phyloP scores from a whole-genome alignment of 2,329 filamentous ascomycete species.

The Pseudogymnoascus sp. region DNA sequence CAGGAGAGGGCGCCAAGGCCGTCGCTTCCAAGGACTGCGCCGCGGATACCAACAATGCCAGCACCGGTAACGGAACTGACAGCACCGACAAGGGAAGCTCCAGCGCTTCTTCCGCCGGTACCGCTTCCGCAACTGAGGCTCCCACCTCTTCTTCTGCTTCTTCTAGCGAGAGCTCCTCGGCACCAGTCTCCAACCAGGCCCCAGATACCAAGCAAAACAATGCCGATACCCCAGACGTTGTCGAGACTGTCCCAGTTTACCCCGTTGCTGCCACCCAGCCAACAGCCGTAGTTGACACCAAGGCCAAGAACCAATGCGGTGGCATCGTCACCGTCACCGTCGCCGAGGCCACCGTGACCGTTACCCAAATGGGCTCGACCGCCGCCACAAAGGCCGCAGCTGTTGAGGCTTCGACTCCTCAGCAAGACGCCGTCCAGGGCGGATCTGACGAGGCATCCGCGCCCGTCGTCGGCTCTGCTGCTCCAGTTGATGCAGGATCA shows the following conservation, averaged over 20 bases:
- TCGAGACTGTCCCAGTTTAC: neutral
- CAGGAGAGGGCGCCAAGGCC: constrained; percentile 36
- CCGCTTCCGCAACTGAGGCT: neutral
- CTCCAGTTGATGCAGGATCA: neutral
- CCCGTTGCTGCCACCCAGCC: neutral
- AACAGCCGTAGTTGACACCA: neutral
- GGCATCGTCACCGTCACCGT: neutral
- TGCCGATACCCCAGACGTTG: neutral
- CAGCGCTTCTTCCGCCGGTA: neutral
- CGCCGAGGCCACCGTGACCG: neutral
- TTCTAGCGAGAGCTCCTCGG: neutral
- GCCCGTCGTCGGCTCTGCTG: neutral
- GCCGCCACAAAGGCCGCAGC: neutral
- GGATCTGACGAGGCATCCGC: neutral
- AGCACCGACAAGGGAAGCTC: neutral
- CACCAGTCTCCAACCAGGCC: neutral
- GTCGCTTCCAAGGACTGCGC: constrained; percentile 37
- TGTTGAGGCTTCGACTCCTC: neutral
- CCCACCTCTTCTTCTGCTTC: neutral
- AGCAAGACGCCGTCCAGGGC: neutral
- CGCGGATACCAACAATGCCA: constrained; percentile 20
- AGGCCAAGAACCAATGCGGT: neutral
- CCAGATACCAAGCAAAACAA: constrained; percentile 1
- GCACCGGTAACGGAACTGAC: neutral
- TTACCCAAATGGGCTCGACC: neutral